Evolutionary conservation across 805 yeast species (phyloP), one percentile per base, ranked within the genome.

Genomic region (Wickerhamiella slavikovae): DNA sequence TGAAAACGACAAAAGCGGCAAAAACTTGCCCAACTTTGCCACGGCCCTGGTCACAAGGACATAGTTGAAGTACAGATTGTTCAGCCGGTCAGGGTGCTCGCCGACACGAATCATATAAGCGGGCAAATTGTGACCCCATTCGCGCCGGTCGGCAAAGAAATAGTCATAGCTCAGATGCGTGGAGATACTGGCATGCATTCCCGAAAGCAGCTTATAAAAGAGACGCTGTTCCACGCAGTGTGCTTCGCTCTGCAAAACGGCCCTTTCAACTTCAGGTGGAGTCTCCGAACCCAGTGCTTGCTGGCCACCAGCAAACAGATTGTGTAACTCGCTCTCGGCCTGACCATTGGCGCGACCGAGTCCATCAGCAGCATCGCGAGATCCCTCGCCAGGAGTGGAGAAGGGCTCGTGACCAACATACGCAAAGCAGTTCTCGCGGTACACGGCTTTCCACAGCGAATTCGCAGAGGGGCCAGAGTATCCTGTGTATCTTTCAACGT

Each of bases 401-500:
- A 7, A 18, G 10, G 13, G 25, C 14, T 24, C 34, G 22, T 47
- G 54, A 1, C 48, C 51, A 27, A 36, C 27, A 19, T 47, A 60
- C 5, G 71, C 69, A 54, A 83, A 83, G 49, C 94, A 82, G 56
- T 83, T 83, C 42, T 89, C 94, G 25, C 68, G 71, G 51, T 89
- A 89, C 17, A 89, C 82, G 39, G 91, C 79, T 24, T 68, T 61
- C 99, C 99, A 89, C 27, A 89, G 79, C 47, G 75, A 80, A 40
- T 73, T 69, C 15, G 94, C 79, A 44, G 89, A 93, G 29, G 72
- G 69, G 18, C 98, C 98, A 19, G 82, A 76, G 46, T 89, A 89
- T 0, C 98, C 98, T 0, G 98, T 91, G 55, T 78, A 89, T 44
- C 96, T 62, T 52, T 89, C 99, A 1, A 93, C 94, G 46, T 91